Conservation (phyloP, 345 rosid species). For the Mercurialis annua region DNA sequence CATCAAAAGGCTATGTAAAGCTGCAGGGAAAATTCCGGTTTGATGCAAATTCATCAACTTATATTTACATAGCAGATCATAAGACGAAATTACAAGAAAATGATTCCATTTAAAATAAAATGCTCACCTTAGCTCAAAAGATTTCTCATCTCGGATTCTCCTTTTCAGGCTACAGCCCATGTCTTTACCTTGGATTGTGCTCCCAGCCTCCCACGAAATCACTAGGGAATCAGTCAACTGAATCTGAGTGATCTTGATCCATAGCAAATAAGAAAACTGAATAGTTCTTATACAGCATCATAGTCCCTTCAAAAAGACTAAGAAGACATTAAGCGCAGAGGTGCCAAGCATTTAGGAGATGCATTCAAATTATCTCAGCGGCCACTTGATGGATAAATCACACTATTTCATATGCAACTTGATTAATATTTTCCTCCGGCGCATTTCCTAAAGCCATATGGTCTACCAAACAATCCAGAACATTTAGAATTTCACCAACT, state of each 20-base stretch:
- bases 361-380: background rate
- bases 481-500: constrained; percentile 36
- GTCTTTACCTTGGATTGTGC: constrained; percentile 96
- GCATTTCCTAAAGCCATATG: constrained; percentile 40
- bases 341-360: background rate
- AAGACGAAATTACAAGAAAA: background rate
- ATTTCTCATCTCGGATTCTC: constrained; percentile 94
- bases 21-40: background rate
- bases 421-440: constrained; percentile 20
- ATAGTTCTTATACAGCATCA: no score
- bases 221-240: no score
- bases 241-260: no score
- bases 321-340: background rate
- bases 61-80: no score
- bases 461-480: constrained; percentile 47
- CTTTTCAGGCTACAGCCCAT: no score
- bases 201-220: constrained; percentile 9
- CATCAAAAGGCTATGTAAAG: background rate
- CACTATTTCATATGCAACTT: background rate
- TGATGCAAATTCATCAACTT: background rate
- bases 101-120: background rate
- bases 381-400: background rate
- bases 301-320: no score
- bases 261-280: no score
- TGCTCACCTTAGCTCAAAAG: constrained; percentile 58